A percentile compares a stretch with the other conserved stretches of the same genome.
phyloP scores from a whole-genome alignment of 2,329 filamentous ascomycete genomes.

The Ophiostoma sp. region DNA sequence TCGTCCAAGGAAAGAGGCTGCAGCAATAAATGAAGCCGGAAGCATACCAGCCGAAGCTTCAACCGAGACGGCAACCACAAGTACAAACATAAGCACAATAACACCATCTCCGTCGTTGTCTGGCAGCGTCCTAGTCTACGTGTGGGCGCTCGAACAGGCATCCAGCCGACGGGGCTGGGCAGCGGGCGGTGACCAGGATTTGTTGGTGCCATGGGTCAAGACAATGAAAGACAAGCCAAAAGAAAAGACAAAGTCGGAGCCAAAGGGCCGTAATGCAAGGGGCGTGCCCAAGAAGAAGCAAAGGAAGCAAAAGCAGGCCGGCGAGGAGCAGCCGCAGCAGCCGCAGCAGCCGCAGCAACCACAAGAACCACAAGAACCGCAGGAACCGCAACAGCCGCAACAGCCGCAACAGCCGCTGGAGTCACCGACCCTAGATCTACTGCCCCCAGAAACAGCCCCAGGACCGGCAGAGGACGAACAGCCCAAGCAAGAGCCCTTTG shows the following conservation, averaged over 20 bases:
- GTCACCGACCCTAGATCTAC: background rate
- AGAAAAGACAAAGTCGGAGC: background rate
- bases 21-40: constrained; percentile 1
- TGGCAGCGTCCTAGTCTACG: constrained; percentile 75
- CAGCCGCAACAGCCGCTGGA: background rate
- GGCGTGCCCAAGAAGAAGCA: constrained; percentile 6
- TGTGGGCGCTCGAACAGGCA: constrained; percentile 93
- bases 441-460: constrained; percentile 3
- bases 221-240: constrained; percentile 23
- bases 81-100: background rate
- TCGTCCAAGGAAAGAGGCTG: constrained; percentile 28
- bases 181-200: constrained; percentile 75
- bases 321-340: background rate
- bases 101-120: constrained; percentile 19
- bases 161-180: constrained; percentile 84
- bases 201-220: constrained; percentile 87
- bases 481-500: constrained; percentile 13
- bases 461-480: background rate
- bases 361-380: background rate
- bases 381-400: too few species aligned
- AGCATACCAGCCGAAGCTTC: background rate
- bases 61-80: background rate
- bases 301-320: background rate
- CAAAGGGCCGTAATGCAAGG: background rate
- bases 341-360: background rate